These are phyloP conservation scores for Fonsecaea pugnacius DNA, from an alignment of 2,329 filamentous ascomycete genomes.

Conservation along the genomic window DNA sequence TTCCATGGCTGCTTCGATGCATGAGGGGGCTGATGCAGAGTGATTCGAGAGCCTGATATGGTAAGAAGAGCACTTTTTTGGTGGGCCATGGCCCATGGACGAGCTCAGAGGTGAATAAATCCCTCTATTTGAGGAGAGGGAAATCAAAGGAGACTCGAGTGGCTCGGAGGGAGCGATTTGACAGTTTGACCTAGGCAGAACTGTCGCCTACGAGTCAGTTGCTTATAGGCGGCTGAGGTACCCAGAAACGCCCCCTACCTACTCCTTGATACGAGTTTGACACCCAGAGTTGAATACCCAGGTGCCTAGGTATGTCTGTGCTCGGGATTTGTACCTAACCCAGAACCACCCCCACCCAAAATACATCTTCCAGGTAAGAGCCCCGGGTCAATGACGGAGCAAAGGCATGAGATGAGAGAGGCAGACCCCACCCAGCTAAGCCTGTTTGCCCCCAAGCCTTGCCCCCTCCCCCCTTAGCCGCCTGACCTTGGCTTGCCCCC, in stretches of 20 bases:
- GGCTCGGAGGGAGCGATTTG: background rate
- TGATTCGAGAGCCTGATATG: slow-evolving; percentile 3
- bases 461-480: slow-evolving; percentile 1
- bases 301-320: too few relatives aligned
- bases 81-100: background rate
- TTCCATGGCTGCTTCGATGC: slow-evolving; percentile 28
- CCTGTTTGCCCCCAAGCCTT: slow-evolving; percentile 9
- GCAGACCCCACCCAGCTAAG: slow-evolving; percentile 12
- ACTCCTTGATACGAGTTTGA: background rate
- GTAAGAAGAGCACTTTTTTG: background rate
- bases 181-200: background rate
- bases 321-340: too few relatives aligned
- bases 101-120: background rate
- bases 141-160: background rate
- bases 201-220: background rate
- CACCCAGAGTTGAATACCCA: background rate
- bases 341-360: background rate
- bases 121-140: background rate
- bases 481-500: slow-evolving; percentile 10
- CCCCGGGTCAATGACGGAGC: slow-evolving; percentile 10
- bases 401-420: slow-evolving; percentile 10
- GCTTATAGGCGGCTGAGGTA: background rate
- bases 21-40: slow-evolving; percentile 21
- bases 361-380: slow-evolving; percentile 1
- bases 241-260: background rate